Base-by-base conservation (phyloP, 352 stramenopile genomes). In the Globisporangium perplexum region DNA sequence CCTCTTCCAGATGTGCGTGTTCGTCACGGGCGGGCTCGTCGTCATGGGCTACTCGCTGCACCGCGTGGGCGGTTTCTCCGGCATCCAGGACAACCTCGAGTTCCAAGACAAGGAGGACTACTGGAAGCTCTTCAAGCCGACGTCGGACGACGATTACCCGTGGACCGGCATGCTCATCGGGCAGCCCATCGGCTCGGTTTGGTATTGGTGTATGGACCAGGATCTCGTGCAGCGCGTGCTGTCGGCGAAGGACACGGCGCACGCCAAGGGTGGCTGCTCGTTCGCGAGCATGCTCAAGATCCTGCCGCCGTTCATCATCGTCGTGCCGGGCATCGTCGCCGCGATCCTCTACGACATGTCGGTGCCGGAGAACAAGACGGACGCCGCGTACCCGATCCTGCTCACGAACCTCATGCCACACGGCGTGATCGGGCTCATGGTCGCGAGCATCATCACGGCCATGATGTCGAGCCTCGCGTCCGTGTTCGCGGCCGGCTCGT, bases 131-230 rank as follows among this genome's bases (percentile, higher is more conserved):
- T 86, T 75, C 66, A 77, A 84, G 47, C 63, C 68, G 10, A 74
- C 65, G 4, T 51, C 63, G 23, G 77, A 87, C 43, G 47, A 59
- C 1, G 76, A 85, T 51, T 88, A 88, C 57, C 77, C 77, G 47
- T 88, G 74, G 77, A 85, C 76, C 1, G 76, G 76, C 48, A 85
- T 86, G 72, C 66, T 88, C 42, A 77, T 88, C 24, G 77, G 77
- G 5, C 72, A 84, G 52, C 74, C 71, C 22, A 57, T 85, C 11
- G 73, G 74, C 10, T 82, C 71, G 12, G 72, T 84, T 41, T 88
- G 75, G 74, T 86, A 88, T 59, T 88, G 77, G 77, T 85, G 77
- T 54, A 84, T 88, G 70, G 74, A 88, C 53, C 77, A 88, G 38
- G 74, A 86, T 35, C 55, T 88, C 4, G 75, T 88, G 33, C 77